Percentiles rank a stretch among this genome's conserved stretches.
Conservation (phyloP, 192 early-diverging fungal genomes). For the Mycoemilia scoparia region DNA sequence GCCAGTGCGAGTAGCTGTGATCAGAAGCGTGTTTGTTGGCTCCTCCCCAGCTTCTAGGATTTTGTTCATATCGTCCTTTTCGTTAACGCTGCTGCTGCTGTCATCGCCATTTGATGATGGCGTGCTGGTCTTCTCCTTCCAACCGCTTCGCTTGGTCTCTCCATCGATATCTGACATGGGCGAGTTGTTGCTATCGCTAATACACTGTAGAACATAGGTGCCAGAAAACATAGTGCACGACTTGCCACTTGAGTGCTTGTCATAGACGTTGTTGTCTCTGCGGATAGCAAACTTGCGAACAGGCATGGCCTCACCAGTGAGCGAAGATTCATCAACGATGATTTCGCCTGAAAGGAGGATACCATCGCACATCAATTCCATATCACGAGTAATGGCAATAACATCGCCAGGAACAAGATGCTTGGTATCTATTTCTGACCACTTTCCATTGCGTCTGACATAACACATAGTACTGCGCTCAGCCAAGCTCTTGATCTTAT, state of each 20-base stretch:
- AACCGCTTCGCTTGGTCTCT: not conserved
- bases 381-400: constrained; percentile 17
- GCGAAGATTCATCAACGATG: constrained; percentile 47
- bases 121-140: constrained; percentile 1
- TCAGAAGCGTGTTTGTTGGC: constrained; percentile 14
- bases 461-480: constrained; percentile 19
- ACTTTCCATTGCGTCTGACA: constrained; percentile 37
- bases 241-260: constrained; percentile 25
- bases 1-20: constrained; percentile 29
- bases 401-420: constrained; percentile 47
- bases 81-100: constrained; percentile 1
- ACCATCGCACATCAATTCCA: constrained; percentile 38
- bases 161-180: not conserved
- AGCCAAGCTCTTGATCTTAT: constrained; percentile 33
- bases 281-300: constrained; percentile 50
- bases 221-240: constrained; percentile 46
- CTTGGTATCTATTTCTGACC: constrained; percentile 28
- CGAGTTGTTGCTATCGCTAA: not conserved
- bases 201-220: constrained; percentile 35
- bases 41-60: too few relatives aligned
- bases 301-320: constrained; percentile 58
- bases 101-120: constrained; percentile 7
- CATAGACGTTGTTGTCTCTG: constrained; percentile 27
- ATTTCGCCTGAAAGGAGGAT: constrained; percentile 42
- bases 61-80: not conserved